phyloP scores from a whole-genome alignment of 306 rosid genomes.

The Acacia acuminata region DNA sequence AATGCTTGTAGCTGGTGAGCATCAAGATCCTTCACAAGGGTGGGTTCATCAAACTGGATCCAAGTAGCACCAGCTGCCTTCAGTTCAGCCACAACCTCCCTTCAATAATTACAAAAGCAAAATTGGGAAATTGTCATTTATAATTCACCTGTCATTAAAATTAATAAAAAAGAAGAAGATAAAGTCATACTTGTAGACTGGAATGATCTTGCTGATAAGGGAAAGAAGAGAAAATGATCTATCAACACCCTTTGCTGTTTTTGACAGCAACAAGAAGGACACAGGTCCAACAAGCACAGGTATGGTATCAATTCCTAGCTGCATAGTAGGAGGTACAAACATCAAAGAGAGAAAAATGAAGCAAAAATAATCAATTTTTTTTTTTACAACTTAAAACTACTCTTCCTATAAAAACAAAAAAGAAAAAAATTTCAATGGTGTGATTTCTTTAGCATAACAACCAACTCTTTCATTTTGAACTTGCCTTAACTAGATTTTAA shows the following conservation, averaged over 20 bases:
- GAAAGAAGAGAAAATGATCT: slow-evolving; percentile 64
- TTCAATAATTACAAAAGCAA: slow-evolving; percentile 30
- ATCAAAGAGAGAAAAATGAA: background rate
- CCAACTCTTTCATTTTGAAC: background rate
- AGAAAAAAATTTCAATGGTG: background rate
- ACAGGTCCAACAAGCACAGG: slow-evolving; percentile 89
- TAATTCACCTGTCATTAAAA: slow-evolving; percentile 8
- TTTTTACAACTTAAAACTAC: background rate
- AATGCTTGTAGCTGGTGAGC: slow-evolving; percentile 70
- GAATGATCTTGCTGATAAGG: slow-evolving; percentile 66
- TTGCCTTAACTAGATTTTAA: background rate
- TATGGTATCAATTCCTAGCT: slow-evolving; percentile 76
- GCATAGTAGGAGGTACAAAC: slow-evolving; percentile 28
- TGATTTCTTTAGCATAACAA: background rate
- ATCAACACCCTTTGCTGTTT: slow-evolving; percentile 78
- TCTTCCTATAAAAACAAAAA: background rate
- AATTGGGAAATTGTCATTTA: background rate
- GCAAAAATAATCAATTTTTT: background rate
- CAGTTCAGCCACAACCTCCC: slow-evolving; percentile 81
- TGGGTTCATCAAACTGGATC: slow-evolving; percentile 90
- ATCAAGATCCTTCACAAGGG: slow-evolving; percentile 73
- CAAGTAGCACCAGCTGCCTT: slow-evolving; percentile 84
- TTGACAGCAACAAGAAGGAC: slow-evolving; percentile 79
- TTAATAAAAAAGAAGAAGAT: background rate
- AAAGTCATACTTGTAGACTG: slow-evolving; percentile 62